Base-by-base conservation (phyloP, 2,329 filamentous ascomycete species). In the Sordariomycetes sp. region DNA sequence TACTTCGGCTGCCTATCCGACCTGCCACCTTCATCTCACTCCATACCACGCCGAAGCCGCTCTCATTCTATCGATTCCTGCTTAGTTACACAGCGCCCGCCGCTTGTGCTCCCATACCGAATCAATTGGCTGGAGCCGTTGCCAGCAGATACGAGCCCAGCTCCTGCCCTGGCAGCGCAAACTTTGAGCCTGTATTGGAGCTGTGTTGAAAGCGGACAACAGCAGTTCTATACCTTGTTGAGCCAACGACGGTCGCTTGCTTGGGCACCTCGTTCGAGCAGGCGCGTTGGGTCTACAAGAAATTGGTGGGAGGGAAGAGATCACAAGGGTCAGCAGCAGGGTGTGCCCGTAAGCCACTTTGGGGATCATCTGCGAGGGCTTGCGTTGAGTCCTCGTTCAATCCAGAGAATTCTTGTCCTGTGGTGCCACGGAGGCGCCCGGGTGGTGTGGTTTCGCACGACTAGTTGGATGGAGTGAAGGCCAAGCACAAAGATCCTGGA, bases 131-230 rank as follows among this genome's bases (percentile, higher is more conserved):
- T 47, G 43, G 42, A 33, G 39, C 17, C 14, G 15, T 6, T 38
- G 43, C 42, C 46, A 45, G 45, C 46, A 40, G 51, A 57, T 59
- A 57, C 55, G 56, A 58, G 50, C 36, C 36, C 21, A 29, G 23
- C 10, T 10, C 31, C 14, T 9, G 8, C 31, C 21, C 8, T 7
- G 31, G 4, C 23, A 4, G 10, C 16, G n/a, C 16, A 28, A 6
- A 34, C 18, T 28, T 15, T 18, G n/a, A n/a, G n/a, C n/a, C n/a
- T 6, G 24, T 19, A 21, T 21, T 34, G 15, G 23, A n/a, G n/a
- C n/a, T n/a, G n/a, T n/a, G n/a, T n/a, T n/a, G n/a, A n/a, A n/a
- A n/a, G n/a, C n/a, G n/a, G n/a, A n/a, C 17, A 21, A 18, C 12
- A 28, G 23, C 19, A 9, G n/a, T n/a, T n/a, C n/a, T n/a, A n/a